A percentile compares a stretch with the other conserved stretches of the same genome.
These are phyloP conservation scores for Teunomyces lycoperdinae DNA, from an alignment of 805 yeast genomes.

Conservation along the genomic window DNA sequence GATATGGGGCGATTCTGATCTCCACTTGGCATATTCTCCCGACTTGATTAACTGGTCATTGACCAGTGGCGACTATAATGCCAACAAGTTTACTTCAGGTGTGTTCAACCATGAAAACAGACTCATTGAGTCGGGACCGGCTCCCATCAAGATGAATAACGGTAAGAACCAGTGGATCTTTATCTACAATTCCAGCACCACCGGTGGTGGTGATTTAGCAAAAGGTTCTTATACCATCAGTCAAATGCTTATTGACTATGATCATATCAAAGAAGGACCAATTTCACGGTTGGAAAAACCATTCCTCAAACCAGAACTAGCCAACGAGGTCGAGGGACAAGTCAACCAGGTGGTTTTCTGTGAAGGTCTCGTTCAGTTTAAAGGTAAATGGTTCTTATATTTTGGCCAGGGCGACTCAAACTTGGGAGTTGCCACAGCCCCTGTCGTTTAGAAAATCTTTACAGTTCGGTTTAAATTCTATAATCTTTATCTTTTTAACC, in stretches of 20 bases:
- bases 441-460: background rate
- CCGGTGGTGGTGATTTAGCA: conserved; percentile 30
- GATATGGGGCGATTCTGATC: conserved; percentile 43
- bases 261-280: conserved; percentile 32
- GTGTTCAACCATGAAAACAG: conserved; percentile 30
- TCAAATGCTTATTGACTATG: conserved; percentile 42
- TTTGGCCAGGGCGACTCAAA: conserved; percentile 44
- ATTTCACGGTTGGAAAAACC: conserved; percentile 38
- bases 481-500: too few species aligned
- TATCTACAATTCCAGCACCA: conserved; percentile 38
- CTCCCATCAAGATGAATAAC: conserved; percentile 35
- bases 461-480: too few species aligned
- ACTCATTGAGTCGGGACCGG: conserved; percentile 42
- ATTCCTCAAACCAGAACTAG: conserved; percentile 29
- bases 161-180: conserved; percentile 33
- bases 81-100: conserved; percentile 26
- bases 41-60: conserved; percentile 36
- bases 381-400: conserved; percentile 40
- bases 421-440: conserved; percentile 40
- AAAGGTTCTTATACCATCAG: conserved; percentile 33
- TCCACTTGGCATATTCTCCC: conserved; percentile 34
- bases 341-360: conserved; percentile 42
- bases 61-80: conserved; percentile 15
- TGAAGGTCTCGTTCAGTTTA: conserved; percentile 42
- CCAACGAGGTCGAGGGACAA: conserved; percentile 37